Evolutionary conservation across 2,329 filamentous ascomycete genomes (phyloP).

Genomic region (Parastagonospora nodorum): DNA sequence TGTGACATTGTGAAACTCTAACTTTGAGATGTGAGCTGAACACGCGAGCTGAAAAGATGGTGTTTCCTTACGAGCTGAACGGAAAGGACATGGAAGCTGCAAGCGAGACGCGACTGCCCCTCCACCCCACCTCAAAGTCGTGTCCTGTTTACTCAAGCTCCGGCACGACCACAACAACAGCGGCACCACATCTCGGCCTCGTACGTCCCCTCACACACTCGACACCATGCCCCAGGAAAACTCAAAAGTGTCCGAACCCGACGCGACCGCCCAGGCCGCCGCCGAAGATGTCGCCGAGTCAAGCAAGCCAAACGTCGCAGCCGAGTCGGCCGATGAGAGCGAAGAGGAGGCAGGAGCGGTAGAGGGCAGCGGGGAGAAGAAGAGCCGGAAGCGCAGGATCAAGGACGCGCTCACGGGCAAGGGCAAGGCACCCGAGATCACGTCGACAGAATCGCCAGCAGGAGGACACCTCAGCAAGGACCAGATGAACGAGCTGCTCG

Average conservation of each 20-base stretch:
- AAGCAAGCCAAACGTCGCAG: slow-evolving; percentile 32
- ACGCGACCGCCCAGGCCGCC: slow-evolving; percentile 54
- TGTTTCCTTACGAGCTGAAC: too few species aligned
- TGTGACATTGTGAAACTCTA: too few species aligned
- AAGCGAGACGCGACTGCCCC: not conserved
- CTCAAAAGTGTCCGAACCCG: slow-evolving; percentile 65
- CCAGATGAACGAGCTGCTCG: slow-evolving; percentile 44
- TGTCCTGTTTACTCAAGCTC: not conserved
- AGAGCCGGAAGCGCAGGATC: slow-evolving; percentile 67
- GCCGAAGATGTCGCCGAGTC: slow-evolving; percentile 48
- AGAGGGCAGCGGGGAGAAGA: slow-evolving; percentile 57
- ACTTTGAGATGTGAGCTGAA: too few species aligned
- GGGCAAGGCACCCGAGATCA: slow-evolving; percentile 34
- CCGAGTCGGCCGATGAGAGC: slow-evolving; percentile 40
- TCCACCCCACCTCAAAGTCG: not conserved
- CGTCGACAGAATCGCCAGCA: slow-evolving; percentile 31
- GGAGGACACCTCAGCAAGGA: slow-evolving; percentile 43
- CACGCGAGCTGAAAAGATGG: too few species aligned
- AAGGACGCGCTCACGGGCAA: slow-evolving; percentile 50
- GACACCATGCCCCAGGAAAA: slow-evolving; percentile 54
- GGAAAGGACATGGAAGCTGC: not conserved
- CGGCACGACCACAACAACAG: not conserved
- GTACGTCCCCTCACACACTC: not conserved
- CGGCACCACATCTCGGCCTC: not conserved
- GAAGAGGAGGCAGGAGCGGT: slow-evolving; percentile 44